Evolutionary conservation across 371 early-diverging fungal species (phyloP).

Genomic region (Lichtheimia hyalospora): DNA sequence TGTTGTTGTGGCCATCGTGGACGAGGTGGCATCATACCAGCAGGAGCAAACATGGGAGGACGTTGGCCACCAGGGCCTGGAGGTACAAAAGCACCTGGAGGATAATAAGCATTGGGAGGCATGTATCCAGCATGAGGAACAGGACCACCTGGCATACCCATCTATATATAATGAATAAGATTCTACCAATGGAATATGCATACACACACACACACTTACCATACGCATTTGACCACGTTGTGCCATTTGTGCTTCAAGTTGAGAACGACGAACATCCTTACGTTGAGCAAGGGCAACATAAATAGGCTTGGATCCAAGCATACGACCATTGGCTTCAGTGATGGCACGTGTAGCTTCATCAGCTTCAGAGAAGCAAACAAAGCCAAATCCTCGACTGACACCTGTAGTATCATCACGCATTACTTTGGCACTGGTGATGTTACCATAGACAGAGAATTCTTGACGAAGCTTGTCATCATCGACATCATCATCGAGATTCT

Average conservation of each 20-base stretch:
- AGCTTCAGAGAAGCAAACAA: constrained; percentile 76
- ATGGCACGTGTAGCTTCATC: constrained; percentile 79
- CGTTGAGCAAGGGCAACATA: constrained; percentile 93
- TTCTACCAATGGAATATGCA: too few species aligned
- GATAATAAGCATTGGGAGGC: constrained; percentile 45
- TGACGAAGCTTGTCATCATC: constrained; percentile 84
- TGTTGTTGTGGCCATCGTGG: constrained; percentile 70
- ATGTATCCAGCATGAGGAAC: constrained; percentile 28
- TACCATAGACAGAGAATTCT: constrained; percentile 86
- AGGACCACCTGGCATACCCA: constrained; percentile 22
- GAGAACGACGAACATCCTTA: constrained; percentile 80
- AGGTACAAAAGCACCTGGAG: constrained; percentile 57
- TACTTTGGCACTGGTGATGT: constrained; percentile 87
- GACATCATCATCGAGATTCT: constrained; percentile 88
- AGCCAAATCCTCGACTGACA: constrained; percentile 68
- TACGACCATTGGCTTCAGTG: constrained; percentile 80
- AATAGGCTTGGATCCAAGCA: constrained; percentile 83
- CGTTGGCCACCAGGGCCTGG: constrained; percentile 54
- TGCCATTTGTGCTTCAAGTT: constrained; percentile 82
- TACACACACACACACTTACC: too few species aligned
- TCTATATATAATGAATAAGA: too few species aligned
- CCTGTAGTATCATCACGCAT: constrained; percentile 83
- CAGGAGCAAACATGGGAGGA: constrained; percentile 47
- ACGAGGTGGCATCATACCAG: constrained; percentile 47
- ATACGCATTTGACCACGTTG: constrained; percentile 66